A percentile compares a stretch with the other conserved stretches of the same genome.
Conservation (phyloP, 257 asterid genomes). For the Ilex asprella region DNA sequence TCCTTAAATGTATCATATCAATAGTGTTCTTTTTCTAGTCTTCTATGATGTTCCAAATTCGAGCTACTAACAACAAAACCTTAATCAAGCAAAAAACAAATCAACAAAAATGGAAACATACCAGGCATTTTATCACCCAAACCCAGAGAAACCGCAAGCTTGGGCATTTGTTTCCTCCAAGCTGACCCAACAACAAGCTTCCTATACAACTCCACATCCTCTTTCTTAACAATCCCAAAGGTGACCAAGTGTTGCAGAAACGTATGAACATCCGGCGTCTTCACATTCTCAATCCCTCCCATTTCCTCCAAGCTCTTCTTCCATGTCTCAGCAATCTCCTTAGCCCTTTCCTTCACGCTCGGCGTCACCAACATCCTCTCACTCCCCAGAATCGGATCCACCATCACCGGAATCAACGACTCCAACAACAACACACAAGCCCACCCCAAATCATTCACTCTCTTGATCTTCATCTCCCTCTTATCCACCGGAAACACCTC, state of each 20-base stretch:
- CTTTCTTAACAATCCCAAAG: constrained; percentile 78
- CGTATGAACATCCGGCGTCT: constrained; percentile 96
- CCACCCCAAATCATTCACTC: constrained; percentile 83
- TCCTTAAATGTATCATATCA: no score
- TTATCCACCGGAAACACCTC: constrained; percentile 82
- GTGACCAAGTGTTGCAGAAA: constrained; percentile 98
- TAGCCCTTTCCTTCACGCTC: constrained; percentile 64
- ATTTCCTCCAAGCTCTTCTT: constrained; percentile 97
- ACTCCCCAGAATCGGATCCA: constrained; percentile 90
- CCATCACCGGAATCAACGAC: constrained; percentile 87
- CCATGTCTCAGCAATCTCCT: constrained; percentile 90
- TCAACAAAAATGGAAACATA: constrained; percentile 18
- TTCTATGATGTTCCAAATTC: no score
- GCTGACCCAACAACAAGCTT: constrained; percentile 98
- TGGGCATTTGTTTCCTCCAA: constrained; percentile 99
- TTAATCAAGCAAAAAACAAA: constrained; percentile 1
- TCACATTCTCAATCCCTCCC: constrained; percentile 93
- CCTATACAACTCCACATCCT: constrained; percentile 84
- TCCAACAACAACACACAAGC: constrained; percentile 94
- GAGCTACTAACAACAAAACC: background rate
- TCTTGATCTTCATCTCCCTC: constrained; percentile 16
- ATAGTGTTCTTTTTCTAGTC: no score
- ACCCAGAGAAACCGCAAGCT: constrained; percentile 90
- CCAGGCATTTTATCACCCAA: constrained; percentile 94
- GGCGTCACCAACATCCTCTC: constrained; percentile 97